These are phyloP conservation scores for Cryptosporidium tyzzeri DNA, from an alignment of 169 alveolate species.

Conservation along the genomic window DNA sequence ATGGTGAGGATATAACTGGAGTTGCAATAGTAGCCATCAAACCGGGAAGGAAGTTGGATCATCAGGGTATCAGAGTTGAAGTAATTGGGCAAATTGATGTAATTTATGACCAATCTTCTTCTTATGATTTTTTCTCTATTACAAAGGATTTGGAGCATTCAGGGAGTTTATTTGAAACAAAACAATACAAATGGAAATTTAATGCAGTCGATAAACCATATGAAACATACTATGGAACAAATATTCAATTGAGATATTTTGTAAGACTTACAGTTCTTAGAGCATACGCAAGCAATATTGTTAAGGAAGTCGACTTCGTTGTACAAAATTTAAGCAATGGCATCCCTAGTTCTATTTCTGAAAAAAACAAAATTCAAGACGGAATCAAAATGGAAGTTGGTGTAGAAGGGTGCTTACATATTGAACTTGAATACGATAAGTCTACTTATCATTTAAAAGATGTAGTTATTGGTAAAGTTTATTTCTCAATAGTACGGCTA, in stretches of 20 bases:
- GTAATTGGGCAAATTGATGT: constrained; percentile 96
- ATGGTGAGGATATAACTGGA: constrained; percentile 92
- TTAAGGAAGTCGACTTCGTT: constrained; percentile 94
- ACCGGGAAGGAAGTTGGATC: constrained; percentile 96
- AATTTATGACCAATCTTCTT: constrained; percentile 57
- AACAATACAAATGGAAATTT: constrained; percentile 93
- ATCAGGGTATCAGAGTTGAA: constrained; percentile 97
- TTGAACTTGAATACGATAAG: constrained; percentile 89
- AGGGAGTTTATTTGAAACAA: constrained; percentile 92
- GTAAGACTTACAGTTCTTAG: constrained; percentile 92
- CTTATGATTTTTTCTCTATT: constrained; percentile 95
- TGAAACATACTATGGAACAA: constrained; percentile 97
- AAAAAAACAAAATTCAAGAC: constrained; percentile 30
- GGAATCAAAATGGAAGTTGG: constrained; percentile 90
- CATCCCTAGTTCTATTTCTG: constrained; percentile 18
- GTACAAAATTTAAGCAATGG: constrained; percentile 88
- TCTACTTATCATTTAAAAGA: constrained; percentile 96
- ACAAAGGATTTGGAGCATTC: constrained; percentile 97
- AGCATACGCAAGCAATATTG: constrained; percentile 92
- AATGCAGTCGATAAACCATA: constrained; percentile 95
- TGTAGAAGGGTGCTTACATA: constrained; percentile 97
- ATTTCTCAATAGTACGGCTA: constrained; percentile 96
- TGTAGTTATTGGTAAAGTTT: constrained; percentile 96
- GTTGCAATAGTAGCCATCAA: constrained; percentile 90
- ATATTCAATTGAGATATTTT: constrained; percentile 91